Conservation (phyloP, 495 filamentous ascomycete species). For the Aspergillus funiculosus region DNA sequence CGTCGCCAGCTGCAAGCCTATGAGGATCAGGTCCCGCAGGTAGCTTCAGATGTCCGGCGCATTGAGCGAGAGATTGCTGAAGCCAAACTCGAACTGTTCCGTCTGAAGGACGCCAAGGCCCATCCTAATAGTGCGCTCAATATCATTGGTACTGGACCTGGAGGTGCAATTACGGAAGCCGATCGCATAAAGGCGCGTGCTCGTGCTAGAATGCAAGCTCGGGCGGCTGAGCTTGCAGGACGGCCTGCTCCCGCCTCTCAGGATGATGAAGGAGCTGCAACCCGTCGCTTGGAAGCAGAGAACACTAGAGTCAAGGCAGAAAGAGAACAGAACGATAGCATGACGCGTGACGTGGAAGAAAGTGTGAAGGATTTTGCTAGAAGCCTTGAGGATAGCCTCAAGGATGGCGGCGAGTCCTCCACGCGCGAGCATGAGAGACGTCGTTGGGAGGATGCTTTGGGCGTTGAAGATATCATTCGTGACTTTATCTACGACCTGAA, state of each 20-base stretch:
- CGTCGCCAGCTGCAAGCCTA: slow-evolving; percentile 83
- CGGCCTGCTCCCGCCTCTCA: slow-evolving; percentile 56
- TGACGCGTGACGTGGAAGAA: slow-evolving; percentile 96
- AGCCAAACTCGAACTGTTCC: slow-evolving; percentile 88
- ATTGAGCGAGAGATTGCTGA: slow-evolving; percentile 91
- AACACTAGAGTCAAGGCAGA: slow-evolving; percentile 73
- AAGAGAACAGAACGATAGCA: slow-evolving; percentile 86
- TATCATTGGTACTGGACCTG: slow-evolving; percentile 89
- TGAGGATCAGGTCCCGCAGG: slow-evolving; percentile 83
- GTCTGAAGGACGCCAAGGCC: slow-evolving; percentile 85
- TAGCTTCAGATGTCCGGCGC: slow-evolving; percentile 85
- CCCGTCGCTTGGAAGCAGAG: slow-evolving; percentile 81
- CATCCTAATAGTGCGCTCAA: slow-evolving; percentile 76
- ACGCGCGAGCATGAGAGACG: slow-evolving; percentile 81
- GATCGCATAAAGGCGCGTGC: slow-evolving; percentile 92
- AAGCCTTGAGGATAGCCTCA: slow-evolving; percentile 78
- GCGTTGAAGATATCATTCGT: slow-evolving; percentile 91
- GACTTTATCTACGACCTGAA: slow-evolving; percentile 98
- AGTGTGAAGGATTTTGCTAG: slow-evolving; percentile 85
- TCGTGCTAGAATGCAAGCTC: slow-evolving; percentile 97
- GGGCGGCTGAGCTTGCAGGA: slow-evolving; percentile 85
- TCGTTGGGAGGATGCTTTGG: slow-evolving; percentile 93
- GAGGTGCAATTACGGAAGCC: slow-evolving; percentile 84
- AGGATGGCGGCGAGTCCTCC: slow-evolving; percentile 66
- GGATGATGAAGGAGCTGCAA: slow-evolving; percentile 68